Evolutionary conservation across 805 yeast genomes (phyloP).

Genomic region (Starmerella roubikii): DNA sequence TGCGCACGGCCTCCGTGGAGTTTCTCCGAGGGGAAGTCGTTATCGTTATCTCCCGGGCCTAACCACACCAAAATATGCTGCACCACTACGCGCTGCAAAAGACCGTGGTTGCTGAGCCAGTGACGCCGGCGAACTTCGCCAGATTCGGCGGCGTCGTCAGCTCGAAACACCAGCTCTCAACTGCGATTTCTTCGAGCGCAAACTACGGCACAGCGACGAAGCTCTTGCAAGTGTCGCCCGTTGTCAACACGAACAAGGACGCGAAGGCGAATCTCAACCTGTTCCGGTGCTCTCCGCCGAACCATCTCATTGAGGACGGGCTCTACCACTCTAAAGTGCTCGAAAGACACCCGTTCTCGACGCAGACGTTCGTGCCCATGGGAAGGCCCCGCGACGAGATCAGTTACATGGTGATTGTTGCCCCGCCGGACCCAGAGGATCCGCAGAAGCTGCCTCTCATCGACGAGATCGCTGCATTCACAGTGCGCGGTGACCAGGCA

Average conservation of each 20-base stretch:
- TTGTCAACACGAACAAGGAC: constrained; percentile 23
- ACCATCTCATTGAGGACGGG: constrained; percentile 34
- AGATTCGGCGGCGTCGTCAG: constrained; percentile 67
- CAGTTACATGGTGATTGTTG: constrained; percentile 73
- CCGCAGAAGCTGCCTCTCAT: constrained; percentile 37
- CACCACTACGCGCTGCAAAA: constrained; percentile 11
- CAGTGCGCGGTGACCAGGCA: constrained; percentile 71
- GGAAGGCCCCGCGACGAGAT: constrained; percentile 39
- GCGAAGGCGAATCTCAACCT: constrained; percentile 67
- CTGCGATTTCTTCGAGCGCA: constrained; percentile 40
- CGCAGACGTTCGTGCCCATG: constrained; percentile 89
- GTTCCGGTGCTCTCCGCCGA: constrained; percentile 68
- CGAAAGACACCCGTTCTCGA: constrained; percentile 78
- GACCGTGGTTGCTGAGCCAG: constrained; percentile 34
- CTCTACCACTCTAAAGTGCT: constrained; percentile 49
- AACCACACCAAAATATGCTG: constrained; percentile 10
- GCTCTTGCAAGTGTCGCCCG: constrained; percentile 56
- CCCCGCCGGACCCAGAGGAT: constrained; percentile 30
- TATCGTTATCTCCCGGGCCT: too few species aligned
- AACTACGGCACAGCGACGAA: constrained; percentile 92
- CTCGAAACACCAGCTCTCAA: constrained; percentile 54
- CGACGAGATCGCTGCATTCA: constrained; percentile 46
- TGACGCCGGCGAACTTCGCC: constrained; percentile 55
- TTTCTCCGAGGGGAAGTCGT: too few species aligned
- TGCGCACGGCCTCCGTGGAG: too few species aligned